A percentile compares a stretch with the other conserved stretches of the same genome.
These are phyloP conservation scores for Xylaria acuta DNA, from an alignment of 495 filamentous ascomycete species.

Conservation along the genomic window DNA sequence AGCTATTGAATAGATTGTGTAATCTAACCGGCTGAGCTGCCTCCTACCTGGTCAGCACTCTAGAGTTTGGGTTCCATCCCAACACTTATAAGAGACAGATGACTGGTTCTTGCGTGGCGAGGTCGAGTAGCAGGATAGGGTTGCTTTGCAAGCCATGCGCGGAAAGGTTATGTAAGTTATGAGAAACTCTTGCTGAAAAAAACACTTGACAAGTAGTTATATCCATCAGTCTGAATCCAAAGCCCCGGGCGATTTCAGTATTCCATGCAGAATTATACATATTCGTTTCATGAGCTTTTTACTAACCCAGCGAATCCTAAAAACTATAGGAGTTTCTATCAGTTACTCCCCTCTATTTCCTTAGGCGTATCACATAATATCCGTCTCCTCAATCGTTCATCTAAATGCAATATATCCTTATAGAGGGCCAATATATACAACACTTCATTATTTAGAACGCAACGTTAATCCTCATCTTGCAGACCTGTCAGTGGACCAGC, in stretches of 20 bases:
- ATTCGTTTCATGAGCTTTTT: neutral
- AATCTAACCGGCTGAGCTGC: neutral
- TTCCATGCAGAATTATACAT: neutral
- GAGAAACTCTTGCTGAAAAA: neutral
- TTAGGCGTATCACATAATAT: neutral
- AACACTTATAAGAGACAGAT: neutral
- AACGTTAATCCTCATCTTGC: constrained; percentile 49
- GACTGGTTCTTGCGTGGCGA: neutral
- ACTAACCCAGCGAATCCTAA: neutral
- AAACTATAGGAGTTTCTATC: neutral
- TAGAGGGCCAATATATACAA: constrained; percentile 22
- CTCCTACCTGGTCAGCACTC: neutral
- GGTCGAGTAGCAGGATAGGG: neutral
- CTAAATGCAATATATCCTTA: constrained; percentile 1
- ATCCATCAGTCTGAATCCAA: neutral
- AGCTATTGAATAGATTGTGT: neutral
- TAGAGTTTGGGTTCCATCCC: neutral
- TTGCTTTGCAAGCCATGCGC: neutral
- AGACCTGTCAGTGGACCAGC: constrained; percentile 78
- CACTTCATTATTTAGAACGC: neutral
- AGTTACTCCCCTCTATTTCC: neutral
- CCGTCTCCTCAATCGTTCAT: neutral
- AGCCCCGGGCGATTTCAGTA: neutral
- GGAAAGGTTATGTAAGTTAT: neutral
- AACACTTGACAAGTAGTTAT: neutral